These are phyloP conservation scores for Exserohilum turcica DNA, from an alignment of 2,329 filamentous ascomycete species.

Conservation along the genomic window DNA sequence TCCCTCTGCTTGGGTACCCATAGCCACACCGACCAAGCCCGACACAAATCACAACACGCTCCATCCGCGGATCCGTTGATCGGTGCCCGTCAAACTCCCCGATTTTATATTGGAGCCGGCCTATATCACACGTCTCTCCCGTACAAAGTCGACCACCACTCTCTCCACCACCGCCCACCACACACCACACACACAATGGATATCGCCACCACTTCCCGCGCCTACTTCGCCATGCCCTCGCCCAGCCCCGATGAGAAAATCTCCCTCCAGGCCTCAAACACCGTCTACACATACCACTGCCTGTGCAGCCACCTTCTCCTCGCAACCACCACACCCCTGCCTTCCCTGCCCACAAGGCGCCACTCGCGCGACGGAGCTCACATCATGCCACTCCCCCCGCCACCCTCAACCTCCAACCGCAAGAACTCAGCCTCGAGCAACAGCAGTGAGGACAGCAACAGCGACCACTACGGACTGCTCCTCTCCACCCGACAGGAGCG, in stretches of 20 bases:
- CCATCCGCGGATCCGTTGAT: constrained; percentile 5
- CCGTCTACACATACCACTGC: constrained; percentile 65
- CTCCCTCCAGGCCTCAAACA: constrained; percentile 42
- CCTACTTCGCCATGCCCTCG: constrained; percentile 43
- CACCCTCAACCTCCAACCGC: constrained; percentile 20
- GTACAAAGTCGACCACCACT: background rate
- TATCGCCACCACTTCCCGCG: constrained; percentile 38
- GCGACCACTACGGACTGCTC: constrained; percentile 57
- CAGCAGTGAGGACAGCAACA: constrained; percentile 16
- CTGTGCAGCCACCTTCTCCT: constrained; percentile 69
- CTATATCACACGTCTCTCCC: background rate
- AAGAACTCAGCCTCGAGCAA: constrained; percentile 6
- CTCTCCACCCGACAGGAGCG: constrained; percentile 56
- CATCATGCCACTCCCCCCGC: constrained; percentile 61
- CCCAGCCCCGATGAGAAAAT: constrained; percentile 39
- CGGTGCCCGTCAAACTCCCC: constrained; percentile 3
- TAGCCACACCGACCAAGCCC: background rate
- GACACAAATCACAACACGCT: background rate
- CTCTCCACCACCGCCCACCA: background rate
- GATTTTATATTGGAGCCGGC: background rate
- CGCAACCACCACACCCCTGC: constrained; percentile 61
- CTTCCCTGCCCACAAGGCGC: constrained; percentile 58
- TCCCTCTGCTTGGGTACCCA: background rate
- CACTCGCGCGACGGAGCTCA: constrained; percentile 58
- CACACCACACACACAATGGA: constrained; percentile 29